phyloP scores from a whole-genome alignment of 345 rosid genomes.

The Brassica nigra region DNA sequence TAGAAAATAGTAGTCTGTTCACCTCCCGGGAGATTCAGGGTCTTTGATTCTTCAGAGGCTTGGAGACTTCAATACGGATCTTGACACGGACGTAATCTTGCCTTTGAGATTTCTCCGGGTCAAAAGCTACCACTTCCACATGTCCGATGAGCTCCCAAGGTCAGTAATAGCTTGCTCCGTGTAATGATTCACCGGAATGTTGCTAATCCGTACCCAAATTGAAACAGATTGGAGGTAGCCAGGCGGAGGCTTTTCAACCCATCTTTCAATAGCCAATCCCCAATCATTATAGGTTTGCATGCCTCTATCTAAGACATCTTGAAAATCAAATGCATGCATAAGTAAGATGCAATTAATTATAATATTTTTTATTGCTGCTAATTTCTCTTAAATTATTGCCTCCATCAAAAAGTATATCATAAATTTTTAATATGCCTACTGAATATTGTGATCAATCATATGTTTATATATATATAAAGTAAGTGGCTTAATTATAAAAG shows the following conservation, averaged over 20 bases:
- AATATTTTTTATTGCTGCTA: too few species aligned
- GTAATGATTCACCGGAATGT: background rate
- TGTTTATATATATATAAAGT: background rate
- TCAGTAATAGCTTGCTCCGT: background rate
- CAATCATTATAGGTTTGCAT: background rate
- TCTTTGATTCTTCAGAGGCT: too few species aligned
- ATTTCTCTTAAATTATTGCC: background rate
- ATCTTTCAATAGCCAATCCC: background rate
- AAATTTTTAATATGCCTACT: background rate
- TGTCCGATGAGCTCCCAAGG: background rate
- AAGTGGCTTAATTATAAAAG: constrained; percentile 9
- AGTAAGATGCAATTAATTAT: too few species aligned
- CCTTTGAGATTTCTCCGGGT: background rate
- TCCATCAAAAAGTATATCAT: background rate
- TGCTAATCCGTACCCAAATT: background rate
- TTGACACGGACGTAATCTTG: too few species aligned
- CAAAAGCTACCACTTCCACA: background rate
- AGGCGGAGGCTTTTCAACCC: background rate
- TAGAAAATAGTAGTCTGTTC: too few species aligned
- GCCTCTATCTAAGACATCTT: background rate
- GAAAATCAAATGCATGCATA: background rate
- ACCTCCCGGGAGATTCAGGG: too few species aligned
- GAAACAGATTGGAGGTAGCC: background rate
- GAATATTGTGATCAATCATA: constrained; percentile 19
- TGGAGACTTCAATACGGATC: too few species aligned